phyloP scores from a whole-genome alignment of 306 rosid species.

The Rosa multiflora region DNA sequence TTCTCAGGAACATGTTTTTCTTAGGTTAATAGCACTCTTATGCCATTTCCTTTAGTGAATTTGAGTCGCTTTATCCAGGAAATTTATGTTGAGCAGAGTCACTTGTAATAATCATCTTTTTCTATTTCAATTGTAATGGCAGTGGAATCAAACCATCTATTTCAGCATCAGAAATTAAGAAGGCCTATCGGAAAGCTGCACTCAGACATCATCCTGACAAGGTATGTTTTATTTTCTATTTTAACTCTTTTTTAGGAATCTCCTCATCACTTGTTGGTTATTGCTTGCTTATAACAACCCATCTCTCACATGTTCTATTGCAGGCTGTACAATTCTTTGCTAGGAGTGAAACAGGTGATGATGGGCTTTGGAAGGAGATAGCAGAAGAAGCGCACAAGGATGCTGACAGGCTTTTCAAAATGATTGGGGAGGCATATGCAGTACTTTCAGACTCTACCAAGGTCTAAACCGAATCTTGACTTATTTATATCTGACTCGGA shows the following conservation, averaged over 20 bases:
- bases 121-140: conserved; percentile 39
- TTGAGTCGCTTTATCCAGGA: background rate
- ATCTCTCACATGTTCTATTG: conserved; percentile 30
- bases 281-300: background rate
- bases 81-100: conserved; percentile 14
- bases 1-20: background rate
- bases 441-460: conserved; percentile 75
- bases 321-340: conserved; percentile 89
- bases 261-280: background rate
- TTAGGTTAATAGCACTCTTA: background rate
- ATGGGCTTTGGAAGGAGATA: conserved; percentile 68
- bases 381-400: conserved; percentile 79
- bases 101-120: conserved; percentile 10
- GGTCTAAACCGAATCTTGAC: conserved; percentile 34
- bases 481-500: background rate
- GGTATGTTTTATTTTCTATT: conserved; percentile 41
- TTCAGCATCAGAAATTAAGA: conserved; percentile 82
- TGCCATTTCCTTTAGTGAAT: background rate
- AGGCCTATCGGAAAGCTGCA: conserved; percentile 99
- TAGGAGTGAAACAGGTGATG: conserved; percentile 76
- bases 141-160: conserved; percentile 90
- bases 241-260: background rate
- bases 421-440: conserved; percentile 89
- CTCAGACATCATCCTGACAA: conserved; percentile 98
- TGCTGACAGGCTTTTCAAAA: conserved; percentile 83